Percentiles rank a stretch among this genome's conserved stretches.
Conservation (phyloP, 164 flowering plant genomes). For the Chloranthus sessilifolius region DNA sequence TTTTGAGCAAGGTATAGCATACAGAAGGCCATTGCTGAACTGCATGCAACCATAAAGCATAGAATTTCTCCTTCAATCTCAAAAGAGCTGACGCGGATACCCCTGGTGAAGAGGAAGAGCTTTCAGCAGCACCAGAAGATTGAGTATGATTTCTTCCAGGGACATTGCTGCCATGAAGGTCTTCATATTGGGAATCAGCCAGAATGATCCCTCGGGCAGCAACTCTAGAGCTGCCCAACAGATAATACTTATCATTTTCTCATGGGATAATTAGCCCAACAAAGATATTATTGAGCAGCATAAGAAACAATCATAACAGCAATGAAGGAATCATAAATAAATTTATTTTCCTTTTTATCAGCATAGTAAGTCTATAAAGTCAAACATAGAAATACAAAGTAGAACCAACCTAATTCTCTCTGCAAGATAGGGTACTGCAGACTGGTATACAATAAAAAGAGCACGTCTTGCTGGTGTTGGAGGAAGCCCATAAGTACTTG, state of each 20-base stretch:
- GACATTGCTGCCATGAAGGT: constrained; percentile 21
- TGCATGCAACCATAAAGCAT: constrained; percentile 42
- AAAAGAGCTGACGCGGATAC: constrained; percentile 32
- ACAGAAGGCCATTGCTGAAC: constrained; percentile 87
- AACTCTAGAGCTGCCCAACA: constrained; percentile 65
- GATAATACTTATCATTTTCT: not conserved
- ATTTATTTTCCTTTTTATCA: no score
- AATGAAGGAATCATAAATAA: not conserved
- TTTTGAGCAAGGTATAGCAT: constrained; percentile 16
- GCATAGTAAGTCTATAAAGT: not conserved
- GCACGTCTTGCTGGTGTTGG: constrained; percentile 96
- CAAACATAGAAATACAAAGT: not conserved
- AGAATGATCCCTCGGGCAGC: constrained; percentile 74
- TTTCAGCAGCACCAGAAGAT: constrained; percentile 24
- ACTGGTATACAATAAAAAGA: constrained; percentile 82
- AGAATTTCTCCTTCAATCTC: constrained; percentile 48
- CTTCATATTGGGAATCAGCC: constrained; percentile 60
- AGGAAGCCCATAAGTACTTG: constrained; percentile 74
- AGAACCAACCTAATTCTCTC: constrained; percentile 73
- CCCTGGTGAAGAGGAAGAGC: constrained; percentile 26
- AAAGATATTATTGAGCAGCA: not conserved
- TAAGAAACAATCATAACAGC: not conserved
- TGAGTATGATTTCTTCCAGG: constrained; percentile 27
- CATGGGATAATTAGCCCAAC: not conserved
- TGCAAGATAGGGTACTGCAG: constrained; percentile 95